A percentile compares a stretch with the other conserved stretches of the same genome.
Evolutionary conservation across 495 filamentous ascomycete species (phyloP).

Genomic region (Penicillium nucicola): DNA sequence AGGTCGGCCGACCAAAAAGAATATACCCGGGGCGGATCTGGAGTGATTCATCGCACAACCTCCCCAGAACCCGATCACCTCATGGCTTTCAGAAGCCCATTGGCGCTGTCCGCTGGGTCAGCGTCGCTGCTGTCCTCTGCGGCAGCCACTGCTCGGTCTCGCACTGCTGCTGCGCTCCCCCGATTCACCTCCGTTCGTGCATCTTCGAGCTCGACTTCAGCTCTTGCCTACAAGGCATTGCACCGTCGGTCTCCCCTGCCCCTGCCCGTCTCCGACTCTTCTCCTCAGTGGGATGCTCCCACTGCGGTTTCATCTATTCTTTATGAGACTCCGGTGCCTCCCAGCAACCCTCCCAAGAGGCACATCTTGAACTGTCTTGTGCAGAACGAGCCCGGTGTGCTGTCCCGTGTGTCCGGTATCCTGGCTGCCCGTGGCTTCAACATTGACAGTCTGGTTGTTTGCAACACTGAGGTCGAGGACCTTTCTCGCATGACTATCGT

Average conservation of each 20-base stretch:
- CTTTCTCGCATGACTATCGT: constrained; percentile 98
- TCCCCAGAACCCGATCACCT: constrained; percentile 14
- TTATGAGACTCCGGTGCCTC: constrained; percentile 92
- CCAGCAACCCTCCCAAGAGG: constrained; percentile 79
- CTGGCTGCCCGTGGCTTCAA: constrained; percentile 97
- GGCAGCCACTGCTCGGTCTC: constrained; percentile 28
- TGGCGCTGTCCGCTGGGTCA: constrained; percentile 40
- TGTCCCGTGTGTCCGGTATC: constrained; percentile 94
- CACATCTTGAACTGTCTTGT: constrained; percentile 98
- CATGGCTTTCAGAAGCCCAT: constrained; percentile 51
- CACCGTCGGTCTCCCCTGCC: constrained; percentile 81
- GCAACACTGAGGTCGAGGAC: constrained; percentile 96
- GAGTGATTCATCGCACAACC: constrained; percentile 28
- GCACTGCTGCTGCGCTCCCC: constrained; percentile 33
- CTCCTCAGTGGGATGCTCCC: constrained; percentile 86
- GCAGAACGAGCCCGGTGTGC: constrained; percentile 96
- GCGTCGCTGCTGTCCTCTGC: constrained; percentile 35
- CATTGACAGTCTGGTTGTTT: constrained; percentile 96
- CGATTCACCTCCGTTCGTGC: constrained; percentile 34
- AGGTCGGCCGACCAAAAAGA: constrained; percentile 41
- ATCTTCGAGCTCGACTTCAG: constrained; percentile 72
- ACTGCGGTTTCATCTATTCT: constrained; percentile 96
- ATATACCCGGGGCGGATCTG: constrained; percentile 20
- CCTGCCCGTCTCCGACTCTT: constrained; percentile 70
- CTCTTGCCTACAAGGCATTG: constrained; percentile 95